A percentile compares a stretch with the other conserved stretches of the same genome.
phyloP scores from a whole-genome alignment of 2,329 filamentous ascomycete genomes.

The Aulographum hederae region DNA sequence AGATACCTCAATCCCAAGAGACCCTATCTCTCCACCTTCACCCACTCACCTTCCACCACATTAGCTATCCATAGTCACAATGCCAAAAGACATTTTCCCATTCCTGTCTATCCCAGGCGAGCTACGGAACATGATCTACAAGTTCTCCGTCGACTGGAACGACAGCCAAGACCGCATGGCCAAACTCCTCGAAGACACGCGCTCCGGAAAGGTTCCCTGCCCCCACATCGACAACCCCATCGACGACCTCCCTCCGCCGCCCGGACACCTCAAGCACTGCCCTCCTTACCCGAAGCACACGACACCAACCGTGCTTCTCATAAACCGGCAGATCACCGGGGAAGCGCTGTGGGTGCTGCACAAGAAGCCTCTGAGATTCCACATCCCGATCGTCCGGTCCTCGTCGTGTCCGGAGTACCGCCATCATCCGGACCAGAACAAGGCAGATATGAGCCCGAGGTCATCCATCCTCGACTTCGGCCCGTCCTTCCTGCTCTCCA shows the following conservation, averaged over 20 bases:
- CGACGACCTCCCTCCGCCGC: not conserved
- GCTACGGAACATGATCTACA: not conserved
- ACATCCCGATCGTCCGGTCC: slow-evolving; percentile 1
- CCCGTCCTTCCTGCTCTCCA: too few species aligned
- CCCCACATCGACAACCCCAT: not conserved
- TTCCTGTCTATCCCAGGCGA: not conserved
- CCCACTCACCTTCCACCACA: too few species aligned
- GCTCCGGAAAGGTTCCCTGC: too few species aligned
- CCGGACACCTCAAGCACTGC: not conserved
- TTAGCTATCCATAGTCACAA: too few species aligned
- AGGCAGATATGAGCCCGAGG: too few species aligned
- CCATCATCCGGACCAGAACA: too few species aligned
- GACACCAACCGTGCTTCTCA: not conserved
- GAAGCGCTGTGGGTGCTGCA: slow-evolving; percentile 2
- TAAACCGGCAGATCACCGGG: not conserved
- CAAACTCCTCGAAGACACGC: not conserved
- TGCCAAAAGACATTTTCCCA: too few species aligned
- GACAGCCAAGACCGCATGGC: not conserved
- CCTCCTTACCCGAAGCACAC: too few species aligned
- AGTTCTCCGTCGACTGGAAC: not conserved
- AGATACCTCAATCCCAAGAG: too few species aligned
- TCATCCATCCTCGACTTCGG: too few species aligned
- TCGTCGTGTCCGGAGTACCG: not conserved
- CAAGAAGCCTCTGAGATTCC: slow-evolving; percentile 7
- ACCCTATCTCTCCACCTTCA: too few species aligned